Percentiles rank a stretch among this genome's conserved stretches.
phyloP scores from a whole-genome alignment of 768 basidiomycete species.

The Rhizopogon sp. region DNA sequence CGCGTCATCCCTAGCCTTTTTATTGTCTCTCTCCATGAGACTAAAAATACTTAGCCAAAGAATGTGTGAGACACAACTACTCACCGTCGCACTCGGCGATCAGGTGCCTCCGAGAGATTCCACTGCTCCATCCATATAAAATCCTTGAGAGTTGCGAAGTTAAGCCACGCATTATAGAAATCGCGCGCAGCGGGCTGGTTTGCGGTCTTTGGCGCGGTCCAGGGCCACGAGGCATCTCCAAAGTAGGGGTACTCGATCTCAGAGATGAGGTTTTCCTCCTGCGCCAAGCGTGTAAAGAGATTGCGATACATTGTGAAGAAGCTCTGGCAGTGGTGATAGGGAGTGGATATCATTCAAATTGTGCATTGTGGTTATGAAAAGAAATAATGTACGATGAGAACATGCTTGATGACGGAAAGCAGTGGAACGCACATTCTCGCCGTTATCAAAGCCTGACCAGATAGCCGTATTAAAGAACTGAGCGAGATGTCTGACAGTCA shows the following conservation, averaged over 20 bases:
- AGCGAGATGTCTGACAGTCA: slow-evolving; percentile 75
- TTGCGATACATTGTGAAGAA: slow-evolving; percentile 90
- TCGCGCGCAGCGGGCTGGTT: slow-evolving; percentile 49
- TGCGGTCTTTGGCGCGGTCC: slow-evolving; percentile 46
- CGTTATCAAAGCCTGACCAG: slow-evolving; percentile 64
- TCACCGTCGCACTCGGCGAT: slow-evolving; percentile 76
- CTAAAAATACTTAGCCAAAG: slow-evolving; percentile 30
- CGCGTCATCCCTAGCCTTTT: slow-evolving; percentile 83
- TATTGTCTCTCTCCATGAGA: slow-evolving; percentile 95
- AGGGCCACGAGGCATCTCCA: slow-evolving; percentile 73
- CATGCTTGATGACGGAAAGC: neutral
- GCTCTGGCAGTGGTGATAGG: slow-evolving; percentile 42
- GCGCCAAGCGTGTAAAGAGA: slow-evolving; percentile 75
- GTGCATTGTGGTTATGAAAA: neutral
- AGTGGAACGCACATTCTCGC: slow-evolving; percentile 43
- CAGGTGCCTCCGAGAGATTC: slow-evolving; percentile 80
- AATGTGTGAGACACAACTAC: slow-evolving; percentile 5
- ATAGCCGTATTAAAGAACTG: slow-evolving; percentile 76
- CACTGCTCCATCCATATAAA: slow-evolving; percentile 87
- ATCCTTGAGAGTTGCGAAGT: slow-evolving; percentile 82
- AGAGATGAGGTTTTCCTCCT: slow-evolving; percentile 60
- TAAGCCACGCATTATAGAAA: slow-evolving; percentile 86
- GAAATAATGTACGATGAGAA: neutral
- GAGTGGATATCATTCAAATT: neutral
- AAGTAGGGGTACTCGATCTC: slow-evolving; percentile 71